Percentiles rank a stretch among this genome's conserved stretches.
Conservation (phyloP, 2,329 filamentous ascomycete species). For the Akanthomyces dipterigenus region DNA sequence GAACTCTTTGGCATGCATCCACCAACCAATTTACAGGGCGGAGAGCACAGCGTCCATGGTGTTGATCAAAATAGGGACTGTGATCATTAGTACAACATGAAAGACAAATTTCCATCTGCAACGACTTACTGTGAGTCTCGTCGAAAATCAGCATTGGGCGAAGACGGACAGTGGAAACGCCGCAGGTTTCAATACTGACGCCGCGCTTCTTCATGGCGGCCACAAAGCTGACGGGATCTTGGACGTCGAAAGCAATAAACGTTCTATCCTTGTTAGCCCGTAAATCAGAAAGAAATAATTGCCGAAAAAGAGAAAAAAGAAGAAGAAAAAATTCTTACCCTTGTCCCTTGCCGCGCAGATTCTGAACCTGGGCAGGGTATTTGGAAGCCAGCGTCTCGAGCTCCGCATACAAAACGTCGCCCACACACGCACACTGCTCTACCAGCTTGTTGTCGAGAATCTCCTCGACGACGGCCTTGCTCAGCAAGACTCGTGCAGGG, state of each 20-base stretch:
- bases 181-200: conserved; percentile 73
- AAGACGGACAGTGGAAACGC: conserved; percentile 61
- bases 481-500: conserved; percentile 68
- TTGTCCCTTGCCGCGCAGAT: conserved; percentile 64
- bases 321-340: no score
- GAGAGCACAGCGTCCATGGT: conserved; percentile 24
- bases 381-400: conserved; percentile 55
- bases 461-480: conserved; percentile 71
- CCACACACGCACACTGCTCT: conserved; percentile 56
- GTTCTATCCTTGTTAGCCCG: conserved; percentile 33
- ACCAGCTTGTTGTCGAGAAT: conserved; percentile 64
- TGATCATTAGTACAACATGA: background rate
- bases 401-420: conserved; percentile 60
- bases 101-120: no score
- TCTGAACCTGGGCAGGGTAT: conserved; percentile 64
- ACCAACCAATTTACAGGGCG: no score
- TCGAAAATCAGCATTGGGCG: conserved; percentile 61
- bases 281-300: background rate
- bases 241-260: conserved; percentile 75
- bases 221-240: conserved; percentile 61
- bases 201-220: conserved; percentile 64
- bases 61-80: conserved; percentile 21
- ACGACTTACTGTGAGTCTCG: conserved; percentile 37
- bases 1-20: no score
- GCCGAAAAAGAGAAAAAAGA: no score